These are phyloP conservation scores for Hypericum androsaemum DNA, from an alignment of 345 rosid species.

Conservation along the genomic window DNA sequence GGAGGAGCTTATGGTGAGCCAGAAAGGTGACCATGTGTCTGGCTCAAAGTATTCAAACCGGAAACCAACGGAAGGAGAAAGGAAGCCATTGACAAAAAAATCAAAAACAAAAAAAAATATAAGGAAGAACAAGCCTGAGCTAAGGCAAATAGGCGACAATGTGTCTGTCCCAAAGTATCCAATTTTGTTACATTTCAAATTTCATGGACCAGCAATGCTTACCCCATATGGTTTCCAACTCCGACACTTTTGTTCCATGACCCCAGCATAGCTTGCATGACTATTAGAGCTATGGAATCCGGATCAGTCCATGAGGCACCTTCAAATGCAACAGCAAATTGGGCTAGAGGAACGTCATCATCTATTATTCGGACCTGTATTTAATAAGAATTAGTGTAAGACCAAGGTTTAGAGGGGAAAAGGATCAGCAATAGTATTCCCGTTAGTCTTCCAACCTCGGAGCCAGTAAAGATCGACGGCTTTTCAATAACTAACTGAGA, in stretches of 20 bases:
- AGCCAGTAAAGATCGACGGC: constrained; percentile 86
- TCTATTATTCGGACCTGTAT: constrained; percentile 82
- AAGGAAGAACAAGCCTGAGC: no score
- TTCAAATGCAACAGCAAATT: constrained; percentile 91
- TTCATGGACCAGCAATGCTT: constrained; percentile 10
- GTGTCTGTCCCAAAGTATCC: no score
- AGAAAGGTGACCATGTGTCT: no score
- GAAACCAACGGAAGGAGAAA: no score
- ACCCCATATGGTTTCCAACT: constrained; percentile 99
- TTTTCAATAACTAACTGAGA: constrained; percentile 74
- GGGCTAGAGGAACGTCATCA: constrained; percentile 92
- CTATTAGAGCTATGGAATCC: constrained; percentile 90
- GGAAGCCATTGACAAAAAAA: no score
- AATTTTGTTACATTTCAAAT: no score
- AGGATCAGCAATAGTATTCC: neutral
- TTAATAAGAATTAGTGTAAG: neutral
- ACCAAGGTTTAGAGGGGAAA: neutral
- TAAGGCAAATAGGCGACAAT: no score
- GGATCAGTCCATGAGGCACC: constrained; percentile 99
- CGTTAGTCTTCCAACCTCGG: constrained; percentile 55
- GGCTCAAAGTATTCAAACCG: no score
- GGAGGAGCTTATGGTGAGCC: no score
- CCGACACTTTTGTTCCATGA: constrained; percentile 82
- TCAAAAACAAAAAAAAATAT: no score
- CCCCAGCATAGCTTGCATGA: constrained; percentile 98